Percentiles rank a stretch among this genome's conserved stretches.
Evolutionary conservation across 352 stramenopile species (phyloP).

Genomic region (Peronospora tabacina): DNA sequence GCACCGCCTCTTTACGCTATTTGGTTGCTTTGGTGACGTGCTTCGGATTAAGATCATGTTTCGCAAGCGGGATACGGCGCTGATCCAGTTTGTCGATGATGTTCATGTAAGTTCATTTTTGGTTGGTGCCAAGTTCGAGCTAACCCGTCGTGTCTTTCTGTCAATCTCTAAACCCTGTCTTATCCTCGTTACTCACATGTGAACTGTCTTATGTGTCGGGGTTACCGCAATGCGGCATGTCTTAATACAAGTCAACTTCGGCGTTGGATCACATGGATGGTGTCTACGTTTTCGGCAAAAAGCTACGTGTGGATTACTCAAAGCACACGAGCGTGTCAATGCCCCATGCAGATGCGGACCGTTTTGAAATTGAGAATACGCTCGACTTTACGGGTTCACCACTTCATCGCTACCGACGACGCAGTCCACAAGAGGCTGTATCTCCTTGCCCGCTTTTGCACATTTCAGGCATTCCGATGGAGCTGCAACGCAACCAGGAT

Average conservation of each 20-base stretch:
- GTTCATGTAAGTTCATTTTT: constrained; percentile 43
- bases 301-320: constrained; percentile 76
- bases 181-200: constrained; percentile 9
- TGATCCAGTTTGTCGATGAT: constrained; percentile 76
- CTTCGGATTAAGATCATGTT: constrained; percentile 85
- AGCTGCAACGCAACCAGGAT: constrained; percentile 57
- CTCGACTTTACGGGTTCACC: constrained; percentile 67
- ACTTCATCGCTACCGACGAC: constrained; percentile 69
- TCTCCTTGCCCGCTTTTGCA: constrained; percentile 56
- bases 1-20: constrained; percentile 69
- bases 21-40: constrained; percentile 79
- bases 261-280: constrained; percentile 73
- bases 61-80: constrained; percentile 69
- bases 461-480: constrained; percentile 62
- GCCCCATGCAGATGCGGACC: constrained; percentile 68
- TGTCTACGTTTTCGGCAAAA: constrained; percentile 65
- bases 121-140: neutral
- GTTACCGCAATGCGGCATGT: neutral
- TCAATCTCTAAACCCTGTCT: neutral
- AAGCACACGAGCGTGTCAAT: constrained; percentile 79
- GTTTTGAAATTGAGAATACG: constrained; percentile 80
- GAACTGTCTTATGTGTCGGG: constrained; percentile 3
- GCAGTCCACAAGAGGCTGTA: constrained; percentile 52
- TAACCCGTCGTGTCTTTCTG: neutral
- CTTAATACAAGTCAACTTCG: constrained; percentile 42